Percentiles rank a stretch among this genome's conserved stretches.
Conservation (phyloP, 495 filamentous ascomycete species). For the Hypoxylon subgilvum region DNA sequence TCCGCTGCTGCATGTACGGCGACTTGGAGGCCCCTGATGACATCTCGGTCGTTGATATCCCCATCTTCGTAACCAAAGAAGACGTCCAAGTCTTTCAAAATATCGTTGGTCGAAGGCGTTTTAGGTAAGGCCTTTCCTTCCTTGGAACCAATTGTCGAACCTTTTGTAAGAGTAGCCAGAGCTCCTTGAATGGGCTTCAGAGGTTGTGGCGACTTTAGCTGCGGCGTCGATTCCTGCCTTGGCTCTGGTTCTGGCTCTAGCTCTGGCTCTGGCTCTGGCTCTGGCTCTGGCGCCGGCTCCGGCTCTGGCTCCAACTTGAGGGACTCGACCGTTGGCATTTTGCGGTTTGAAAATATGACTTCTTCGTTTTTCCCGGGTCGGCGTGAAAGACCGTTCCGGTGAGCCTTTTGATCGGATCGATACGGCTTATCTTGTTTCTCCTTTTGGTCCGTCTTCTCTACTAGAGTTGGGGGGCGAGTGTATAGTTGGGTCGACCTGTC, state of each 20-base stretch:
- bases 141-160: neutral
- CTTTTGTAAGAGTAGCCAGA: neutral
- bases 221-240: too few relatives aligned
- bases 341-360: constrained; percentile 31
- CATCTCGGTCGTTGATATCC: constrained; percentile 48
- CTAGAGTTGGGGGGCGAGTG: constrained; percentile 7
- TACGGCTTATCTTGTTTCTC: neutral
- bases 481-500: constrained; percentile 2
- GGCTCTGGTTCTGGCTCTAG: too few relatives aligned
- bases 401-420: neutral
- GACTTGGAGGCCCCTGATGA: constrained; percentile 56
- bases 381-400: constrained; percentile 9
- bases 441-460: constrained; percentile 25
- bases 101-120: constrained; percentile 21
- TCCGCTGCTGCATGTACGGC: constrained; percentile 57
- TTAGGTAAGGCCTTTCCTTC: constrained; percentile 26
- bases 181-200: constrained; percentile 14
- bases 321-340: constrained; percentile 25
- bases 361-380: constrained; percentile 21
- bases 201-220: constrained; percentile 1
- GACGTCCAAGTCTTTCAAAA: constrained; percentile 34
- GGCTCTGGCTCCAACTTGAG: constrained; percentile 6
- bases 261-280: neutral
- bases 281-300: neutral
- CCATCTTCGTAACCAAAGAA: constrained; percentile 42